Evolutionary conservation across 129 eudicot species (phyloP), one percentile per base, ranked within the genome.

Genomic region (Chrysanthemum seticuspe): DNA sequence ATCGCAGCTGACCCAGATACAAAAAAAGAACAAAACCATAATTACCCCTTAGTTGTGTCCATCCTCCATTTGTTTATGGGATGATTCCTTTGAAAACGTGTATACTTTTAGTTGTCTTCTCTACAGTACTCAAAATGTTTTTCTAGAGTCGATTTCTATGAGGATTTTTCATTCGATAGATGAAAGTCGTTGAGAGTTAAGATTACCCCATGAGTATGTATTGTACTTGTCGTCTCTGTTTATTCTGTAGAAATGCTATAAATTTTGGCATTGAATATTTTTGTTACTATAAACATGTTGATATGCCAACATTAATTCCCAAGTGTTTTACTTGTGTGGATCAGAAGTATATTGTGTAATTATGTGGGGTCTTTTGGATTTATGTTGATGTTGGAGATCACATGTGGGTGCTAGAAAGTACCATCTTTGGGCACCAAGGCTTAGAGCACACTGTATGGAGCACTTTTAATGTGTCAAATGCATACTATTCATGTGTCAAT

Each of bases 161-260:
- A 62, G 75, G 82, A 47, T 70, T 40, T 70, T 54, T 70, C 44
- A 54, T 70, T 45, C 40, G 3, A 18, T 66, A 66, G 55, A 66
- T 66, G 54, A 47, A 45, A 55, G 18, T 21, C 60, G 11, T 18
- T 56, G 66, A 71, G 18, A 65, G 56, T 3, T 18, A 34, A 68
- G 59, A 78, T 23, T 16, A 81, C 72, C 70, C 68, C 27, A 72
- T 49, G 74, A 68, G 84, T 73, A 74, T 88, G 91, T 85, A 53
- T 50, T 68, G 62, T 58, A 12, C 11, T 14, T 31, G 4, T 15
- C 34, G 6, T 15, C 13, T 62, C 15, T 45, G 13, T 27, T 13
- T n/a, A 12, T 45, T 18, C 31, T 80, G 89, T 85, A 83, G 67
- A 83, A 87, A 66, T 81, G 86, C 72, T 75, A 40, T 75, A 83